phyloP scores from a whole-genome alignment of 352 stramenopile species.

The Phytopythium delawarense region DNA sequence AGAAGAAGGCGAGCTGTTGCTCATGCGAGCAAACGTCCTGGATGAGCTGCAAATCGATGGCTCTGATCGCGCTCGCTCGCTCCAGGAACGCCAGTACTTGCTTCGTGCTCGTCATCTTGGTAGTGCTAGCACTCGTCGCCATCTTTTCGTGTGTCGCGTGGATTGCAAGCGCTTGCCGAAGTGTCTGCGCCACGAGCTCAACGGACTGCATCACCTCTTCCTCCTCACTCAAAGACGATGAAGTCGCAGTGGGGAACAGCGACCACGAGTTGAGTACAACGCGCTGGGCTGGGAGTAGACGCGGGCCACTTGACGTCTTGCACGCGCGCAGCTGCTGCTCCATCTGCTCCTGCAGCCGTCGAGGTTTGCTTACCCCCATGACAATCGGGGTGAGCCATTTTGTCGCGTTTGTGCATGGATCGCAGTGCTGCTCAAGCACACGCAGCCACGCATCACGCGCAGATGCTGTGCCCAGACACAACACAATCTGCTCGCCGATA shows the following conservation, averaged over 20 bases:
- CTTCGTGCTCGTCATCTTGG: conserved; percentile 26
- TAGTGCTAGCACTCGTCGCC: conserved; percentile 22
- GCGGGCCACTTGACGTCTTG: conserved; percentile 21
- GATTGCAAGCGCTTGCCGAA: conserved; percentile 34
- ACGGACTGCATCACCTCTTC: conserved; percentile 10
- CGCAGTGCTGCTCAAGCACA: conserved; percentile 56
- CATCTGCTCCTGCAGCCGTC: background rate
- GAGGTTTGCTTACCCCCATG: conserved; percentile 12
- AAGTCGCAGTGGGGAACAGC: conserved; percentile 35
- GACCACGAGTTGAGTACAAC: conserved; percentile 59
- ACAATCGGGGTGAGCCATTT: conserved; percentile 14
- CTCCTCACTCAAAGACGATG: conserved; percentile 5
- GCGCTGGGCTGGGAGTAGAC: conserved; percentile 44
- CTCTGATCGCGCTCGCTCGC: conserved; percentile 48
- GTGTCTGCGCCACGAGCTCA: conserved; percentile 22
- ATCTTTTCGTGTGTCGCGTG: conserved; percentile 15
- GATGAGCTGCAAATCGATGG: conserved; percentile 44
- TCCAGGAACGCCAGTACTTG: conserved; percentile 67
- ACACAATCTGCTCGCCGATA: conserved; percentile 67
- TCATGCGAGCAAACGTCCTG: conserved; percentile 47
- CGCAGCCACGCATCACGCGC: conserved; percentile 63
- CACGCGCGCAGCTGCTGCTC: conserved; percentile 34
- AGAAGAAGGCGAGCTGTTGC: conserved; percentile 64
- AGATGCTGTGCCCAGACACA: conserved; percentile 61
- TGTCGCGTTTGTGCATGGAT: conserved; percentile 40